Base-by-base conservation (phyloP, 2,329 filamentous ascomycete species). In the Scedosporium dehoogii region DNA sequence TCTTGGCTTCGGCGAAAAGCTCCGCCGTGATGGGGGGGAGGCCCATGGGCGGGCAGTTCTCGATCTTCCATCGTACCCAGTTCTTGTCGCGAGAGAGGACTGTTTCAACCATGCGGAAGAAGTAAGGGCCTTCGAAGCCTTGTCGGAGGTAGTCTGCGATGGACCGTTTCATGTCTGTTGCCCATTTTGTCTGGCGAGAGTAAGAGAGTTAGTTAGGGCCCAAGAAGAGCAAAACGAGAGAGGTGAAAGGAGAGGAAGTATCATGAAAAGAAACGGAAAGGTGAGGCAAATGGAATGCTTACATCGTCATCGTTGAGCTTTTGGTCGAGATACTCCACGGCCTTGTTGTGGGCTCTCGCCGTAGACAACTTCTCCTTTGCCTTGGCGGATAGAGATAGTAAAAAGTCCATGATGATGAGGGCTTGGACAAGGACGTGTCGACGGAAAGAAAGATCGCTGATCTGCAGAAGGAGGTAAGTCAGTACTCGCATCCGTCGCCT, bases 61-160 rank as follows among this genome's bases (percentile, higher is more conserved):
- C 92, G 64, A 93, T 88, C 76, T 99, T 99, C 94, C 94, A 99
- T 65, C 92, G 88, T 55, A 96, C 92, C 96, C 96, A 99, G 72
- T 97, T 97, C 78, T 97, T 97, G 74, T 99, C 94, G 66, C 94
- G 84, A 25, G 91, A 91, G 33, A 99, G 84, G 38, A 99, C 93
- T 12, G 92, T 97, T 73, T 97, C 93, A 38, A 99, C 92, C 85
- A 97, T 96, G 46, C 94, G 88, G 75, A 92, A 89, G 74, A 97
- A 99, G 74, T 96, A 96, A 66, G 91, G 90, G 33, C 94, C 94
- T 70, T 96, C 92, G 51, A 81, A 77, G 21, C 90, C 90, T 68
- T 87, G 82, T 70, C 89, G 89, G 63, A 99, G 82, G 73, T 97
- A 96, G 63, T 86, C 85, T 64, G 89, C 89, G 69, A 97, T 96